A percentile compares a stretch with the other conserved stretches of the same genome.
These are phyloP conservation scores for Candolleomyces aberdarensis DNA, from an alignment of 768 basidiomycete genomes.

Conservation along the genomic window DNA sequence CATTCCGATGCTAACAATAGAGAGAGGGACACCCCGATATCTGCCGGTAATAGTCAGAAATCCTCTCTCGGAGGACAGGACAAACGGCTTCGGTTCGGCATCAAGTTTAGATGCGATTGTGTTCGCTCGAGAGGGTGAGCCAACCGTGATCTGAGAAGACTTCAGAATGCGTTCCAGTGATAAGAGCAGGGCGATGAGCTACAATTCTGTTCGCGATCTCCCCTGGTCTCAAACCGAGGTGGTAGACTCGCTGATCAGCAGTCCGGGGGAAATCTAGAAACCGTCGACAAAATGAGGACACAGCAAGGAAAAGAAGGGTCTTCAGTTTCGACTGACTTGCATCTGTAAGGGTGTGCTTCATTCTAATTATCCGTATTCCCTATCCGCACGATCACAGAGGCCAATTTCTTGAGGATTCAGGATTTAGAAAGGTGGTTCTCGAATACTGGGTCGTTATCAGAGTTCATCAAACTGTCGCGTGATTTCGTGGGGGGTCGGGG, in stretches of 20 bases:
- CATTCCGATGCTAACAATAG: constrained; percentile 82
- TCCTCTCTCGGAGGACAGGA: constrained; percentile 67
- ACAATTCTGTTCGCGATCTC: constrained; percentile 83
- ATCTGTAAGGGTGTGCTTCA: constrained; percentile 63
- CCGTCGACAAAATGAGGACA: neutral
- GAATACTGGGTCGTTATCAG: constrained; percentile 1
- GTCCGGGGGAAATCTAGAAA: constrained; percentile 73
- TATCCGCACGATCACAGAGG: neutral
- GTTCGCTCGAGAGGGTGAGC: constrained; percentile 64
- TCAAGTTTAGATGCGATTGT: constrained; percentile 61
- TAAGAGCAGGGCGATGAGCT: constrained; percentile 16
- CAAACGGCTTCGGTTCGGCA: constrained; percentile 54
- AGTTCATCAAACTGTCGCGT: neutral
- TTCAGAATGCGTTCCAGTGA: neutral
- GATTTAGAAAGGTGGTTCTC: constrained; percentile 6
- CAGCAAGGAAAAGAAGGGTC: neutral
- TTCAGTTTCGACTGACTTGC: constrained; percentile 50
- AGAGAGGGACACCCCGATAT: constrained; percentile 60
- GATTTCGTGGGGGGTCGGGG: neutral
- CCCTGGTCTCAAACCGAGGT: constrained; percentile 69
- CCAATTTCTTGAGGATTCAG: constrained; percentile 1
- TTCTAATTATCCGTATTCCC: constrained; percentile 4
- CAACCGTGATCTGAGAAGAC: constrained; percentile 62
- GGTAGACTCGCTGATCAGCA: constrained; percentile 71
- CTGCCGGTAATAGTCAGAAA: constrained; percentile 72